Conservation (phyloP, 768 basidiomycete genomes). For the Collybia mongolica region DNA sequence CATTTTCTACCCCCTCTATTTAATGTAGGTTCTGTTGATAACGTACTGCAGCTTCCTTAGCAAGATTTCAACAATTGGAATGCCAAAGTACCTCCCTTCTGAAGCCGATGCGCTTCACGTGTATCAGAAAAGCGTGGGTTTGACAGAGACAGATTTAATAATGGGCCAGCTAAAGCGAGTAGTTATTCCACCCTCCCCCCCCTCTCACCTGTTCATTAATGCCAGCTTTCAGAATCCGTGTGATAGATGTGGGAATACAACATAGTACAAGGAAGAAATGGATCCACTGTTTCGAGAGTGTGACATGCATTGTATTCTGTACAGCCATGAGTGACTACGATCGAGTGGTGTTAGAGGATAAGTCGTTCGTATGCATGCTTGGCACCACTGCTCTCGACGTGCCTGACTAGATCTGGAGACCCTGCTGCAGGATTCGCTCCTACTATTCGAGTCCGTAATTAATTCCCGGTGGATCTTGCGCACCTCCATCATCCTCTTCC, state of each 20-base stretch:
- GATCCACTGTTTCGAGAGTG: constrained; percentile 58
- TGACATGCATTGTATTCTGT: constrained; percentile 72
- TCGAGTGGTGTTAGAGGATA: too few species aligned
- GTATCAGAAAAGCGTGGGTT: constrained; percentile 85
- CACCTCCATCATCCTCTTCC: constrained; percentile 87
- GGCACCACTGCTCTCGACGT: constrained; percentile 46
- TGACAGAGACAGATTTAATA: constrained; percentile 79
- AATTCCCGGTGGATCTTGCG: constrained; percentile 93
- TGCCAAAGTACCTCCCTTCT: constrained; percentile 74
- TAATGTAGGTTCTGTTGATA: too few species aligned
- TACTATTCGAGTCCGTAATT: constrained; percentile 89
- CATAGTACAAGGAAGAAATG: constrained; percentile 79
- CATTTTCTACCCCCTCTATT: neutral
- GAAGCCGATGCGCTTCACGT: constrained; percentile 84
- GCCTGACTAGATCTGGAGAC: constrained; percentile 47
- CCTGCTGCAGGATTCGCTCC: constrained; percentile 90
- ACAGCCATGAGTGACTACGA: constrained; percentile 75
- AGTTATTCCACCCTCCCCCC: too few species aligned
- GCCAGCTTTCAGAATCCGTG: constrained; percentile 13
- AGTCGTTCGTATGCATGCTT: too few species aligned
- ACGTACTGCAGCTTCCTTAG: constrained; percentile 67
- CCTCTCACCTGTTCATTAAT: too few species aligned
- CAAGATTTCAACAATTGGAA: constrained; percentile 76
- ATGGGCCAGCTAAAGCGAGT: constrained; percentile 64
- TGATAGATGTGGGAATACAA: constrained; percentile 86